phyloP scores from a whole-genome alignment of 495 filamentous ascomycete species.

The Podospora comata region DNA sequence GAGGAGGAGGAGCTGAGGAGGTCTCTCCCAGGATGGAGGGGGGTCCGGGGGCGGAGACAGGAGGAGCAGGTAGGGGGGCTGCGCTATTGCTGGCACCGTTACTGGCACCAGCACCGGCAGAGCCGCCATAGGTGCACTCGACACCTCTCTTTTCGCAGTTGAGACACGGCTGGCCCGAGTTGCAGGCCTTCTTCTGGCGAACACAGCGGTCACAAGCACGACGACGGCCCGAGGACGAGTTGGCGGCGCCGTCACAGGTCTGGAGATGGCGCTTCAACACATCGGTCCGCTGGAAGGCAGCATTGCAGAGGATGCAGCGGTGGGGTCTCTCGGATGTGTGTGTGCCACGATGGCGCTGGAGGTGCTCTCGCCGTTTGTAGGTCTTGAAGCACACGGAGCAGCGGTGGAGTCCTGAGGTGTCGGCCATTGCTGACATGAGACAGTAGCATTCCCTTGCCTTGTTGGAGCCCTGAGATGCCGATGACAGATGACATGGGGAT shows the following conservation, averaged over 20 bases:
- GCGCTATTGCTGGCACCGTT: background rate
- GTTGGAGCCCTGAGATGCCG: background rate
- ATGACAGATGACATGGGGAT: background rate
- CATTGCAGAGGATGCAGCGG: constrained; percentile 30
- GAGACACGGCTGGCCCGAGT: constrained; percentile 30
- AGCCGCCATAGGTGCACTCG: constrained; percentile 27
- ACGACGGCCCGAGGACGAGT: constrained; percentile 23
- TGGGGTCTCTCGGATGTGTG: constrained; percentile 32
- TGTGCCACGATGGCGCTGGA: constrained; percentile 31
- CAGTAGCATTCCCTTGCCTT: background rate
- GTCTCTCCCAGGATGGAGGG: background rate
- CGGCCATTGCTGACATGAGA: constrained; percentile 22
- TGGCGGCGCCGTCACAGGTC: constrained; percentile 28
- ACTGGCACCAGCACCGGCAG: background rate
- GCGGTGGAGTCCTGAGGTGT: constrained; percentile 28
- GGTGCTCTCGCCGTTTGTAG: constrained; percentile 35
- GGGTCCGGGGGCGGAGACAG: background rate
- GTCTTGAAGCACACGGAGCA: constrained; percentile 34
- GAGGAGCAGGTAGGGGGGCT: background rate
- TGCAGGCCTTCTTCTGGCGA: constrained; percentile 36
- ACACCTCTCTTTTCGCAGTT: constrained; percentile 29
- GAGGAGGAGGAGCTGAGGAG: background rate
- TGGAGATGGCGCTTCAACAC: constrained; percentile 35
- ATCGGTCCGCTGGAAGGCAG: constrained; percentile 33
- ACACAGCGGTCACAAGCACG: constrained; percentile 34